These are phyloP conservation scores for Warburgia ugandensis DNA, from an alignment of 164 flowering plant species.

Conservation along the genomic window DNA sequence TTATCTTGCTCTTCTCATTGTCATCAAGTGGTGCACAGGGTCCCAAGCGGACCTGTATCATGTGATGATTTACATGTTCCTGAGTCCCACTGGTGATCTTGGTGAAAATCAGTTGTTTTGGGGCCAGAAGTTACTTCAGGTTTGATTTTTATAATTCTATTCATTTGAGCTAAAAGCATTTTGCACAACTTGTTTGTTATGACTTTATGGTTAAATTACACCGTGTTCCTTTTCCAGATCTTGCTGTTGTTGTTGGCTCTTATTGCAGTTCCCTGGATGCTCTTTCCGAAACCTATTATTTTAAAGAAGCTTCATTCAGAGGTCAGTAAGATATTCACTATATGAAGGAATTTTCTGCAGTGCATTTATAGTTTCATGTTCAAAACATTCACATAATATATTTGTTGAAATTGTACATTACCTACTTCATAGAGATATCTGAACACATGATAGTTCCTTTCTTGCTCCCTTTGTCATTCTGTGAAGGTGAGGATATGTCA, in stretches of 20 bases:
- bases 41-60: conserved; percentile 94
- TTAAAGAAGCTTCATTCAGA: conserved; percentile 64
- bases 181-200: neutral
- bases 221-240: conserved; percentile 42
- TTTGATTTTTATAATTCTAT: conserved; percentile 8
- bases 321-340: conserved; percentile 16
- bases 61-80: conserved; percentile 97
- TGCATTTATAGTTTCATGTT: neutral
- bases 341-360: too few relatives aligned
- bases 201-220: conserved; percentile 5
- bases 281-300: conserved; percentile 89
- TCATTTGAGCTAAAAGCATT: too few relatives aligned
- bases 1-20: conserved; percentile 81
- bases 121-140: conserved; percentile 94
- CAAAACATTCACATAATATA: neutral
- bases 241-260: conserved; percentile 68
- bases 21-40: conserved; percentile 94
- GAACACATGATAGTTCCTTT: too few relatives aligned
- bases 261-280: conserved; percentile 98
- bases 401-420: neutral
- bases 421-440: too few relatives aligned
- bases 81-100: conserved; percentile 86
- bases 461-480: too few relatives aligned
- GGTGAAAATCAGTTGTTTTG: conserved; percentile 87
- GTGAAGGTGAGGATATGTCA: too few relatives aligned